Evolutionary conservation across 2,329 filamentous ascomycete genomes (phyloP).

Genomic region (Verticillium nonalfalfae): DNA sequence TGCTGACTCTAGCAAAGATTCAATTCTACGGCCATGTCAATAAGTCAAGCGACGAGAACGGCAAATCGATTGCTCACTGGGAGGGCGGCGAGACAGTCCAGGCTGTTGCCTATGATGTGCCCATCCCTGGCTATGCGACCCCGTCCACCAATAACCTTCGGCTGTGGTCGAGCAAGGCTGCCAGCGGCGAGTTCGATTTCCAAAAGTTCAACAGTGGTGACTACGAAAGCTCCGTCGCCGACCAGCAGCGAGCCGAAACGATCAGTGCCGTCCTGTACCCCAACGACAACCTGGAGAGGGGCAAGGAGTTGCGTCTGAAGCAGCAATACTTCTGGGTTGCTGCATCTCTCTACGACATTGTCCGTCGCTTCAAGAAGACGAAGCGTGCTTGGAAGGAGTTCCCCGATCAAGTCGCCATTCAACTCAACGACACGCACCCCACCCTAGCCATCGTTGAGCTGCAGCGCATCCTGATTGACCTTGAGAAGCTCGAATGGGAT

Average conservation of each 20-base stretch:
- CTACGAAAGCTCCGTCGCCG: conserved; percentile 96
- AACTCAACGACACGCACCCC: conserved; percentile 96
- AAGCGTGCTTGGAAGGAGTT: conserved; percentile 89
- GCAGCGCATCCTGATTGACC: conserved; percentile 83
- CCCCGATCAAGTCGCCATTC: conserved; percentile 90
- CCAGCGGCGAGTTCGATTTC: conserved; percentile 96
- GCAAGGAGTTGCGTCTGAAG: conserved; percentile 95
- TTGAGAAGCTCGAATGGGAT: conserved; percentile 90
- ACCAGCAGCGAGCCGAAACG: conserved; percentile 97
- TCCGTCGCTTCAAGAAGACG: conserved; percentile 96
- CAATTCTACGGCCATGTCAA: conserved; percentile 89
- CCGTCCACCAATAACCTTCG: conserved; percentile 92
- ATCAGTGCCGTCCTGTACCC: conserved; percentile 97
- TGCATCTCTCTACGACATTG: conserved; percentile 91
- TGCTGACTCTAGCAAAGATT: conserved; percentile 39
- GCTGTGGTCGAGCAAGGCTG: conserved; percentile 96
- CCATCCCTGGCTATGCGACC: conserved; percentile 85
- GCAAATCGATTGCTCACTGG: conserved; percentile 72
- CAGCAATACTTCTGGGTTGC: conserved; percentile 99
- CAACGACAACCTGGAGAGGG: conserved; percentile 93
- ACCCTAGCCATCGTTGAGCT: conserved; percentile 94
- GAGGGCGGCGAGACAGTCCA: conserved; percentile 89
- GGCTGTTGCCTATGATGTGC: conserved; percentile 89
- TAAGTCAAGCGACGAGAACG: conserved; percentile 68
- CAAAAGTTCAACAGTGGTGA: conserved; percentile 99